Evolutionary conservation across 768 basidiomycete genomes (phyloP).

Genomic region (Termitomyces sp.): DNA sequence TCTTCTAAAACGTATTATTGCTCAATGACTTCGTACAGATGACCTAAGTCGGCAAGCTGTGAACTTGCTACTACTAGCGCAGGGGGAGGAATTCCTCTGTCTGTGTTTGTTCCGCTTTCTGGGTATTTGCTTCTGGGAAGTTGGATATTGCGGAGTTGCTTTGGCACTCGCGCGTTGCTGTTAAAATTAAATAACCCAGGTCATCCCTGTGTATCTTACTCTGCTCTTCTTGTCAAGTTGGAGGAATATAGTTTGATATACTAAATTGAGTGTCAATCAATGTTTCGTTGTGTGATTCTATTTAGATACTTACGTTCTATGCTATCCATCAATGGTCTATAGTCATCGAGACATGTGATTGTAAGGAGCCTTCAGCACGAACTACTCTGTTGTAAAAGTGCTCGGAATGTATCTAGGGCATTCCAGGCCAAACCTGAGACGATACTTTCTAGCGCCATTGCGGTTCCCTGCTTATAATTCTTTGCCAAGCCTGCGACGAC

Average conservation of each 20-base stretch:
- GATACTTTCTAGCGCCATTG: constrained; percentile 60
- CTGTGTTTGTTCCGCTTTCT: neutral
- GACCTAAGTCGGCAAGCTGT: neutral
- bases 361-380: neutral
- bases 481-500: constrained; percentile 77
- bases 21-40: neutral
- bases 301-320: too few species aligned
- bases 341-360: neutral
- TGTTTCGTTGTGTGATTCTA: too few species aligned
- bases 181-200: constrained; percentile 18
- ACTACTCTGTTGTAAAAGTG: neutral
- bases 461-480: constrained; percentile 68
- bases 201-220: constrained; percentile 2
- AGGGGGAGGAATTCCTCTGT: neutral
- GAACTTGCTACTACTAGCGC: neutral
- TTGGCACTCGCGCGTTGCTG: neutral
- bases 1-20: neutral
- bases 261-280: neutral
- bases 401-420: constrained; percentile 49
- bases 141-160: neutral
- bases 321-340: too few species aligned
- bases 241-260: constrained; percentile 3
- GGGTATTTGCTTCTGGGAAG: neutral
- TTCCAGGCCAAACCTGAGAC: constrained; percentile 58
- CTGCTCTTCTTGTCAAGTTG: constrained; percentile 2